Conservation (phyloP, 768 basidiomycete genomes). For the Tylopilus balloui region DNA sequence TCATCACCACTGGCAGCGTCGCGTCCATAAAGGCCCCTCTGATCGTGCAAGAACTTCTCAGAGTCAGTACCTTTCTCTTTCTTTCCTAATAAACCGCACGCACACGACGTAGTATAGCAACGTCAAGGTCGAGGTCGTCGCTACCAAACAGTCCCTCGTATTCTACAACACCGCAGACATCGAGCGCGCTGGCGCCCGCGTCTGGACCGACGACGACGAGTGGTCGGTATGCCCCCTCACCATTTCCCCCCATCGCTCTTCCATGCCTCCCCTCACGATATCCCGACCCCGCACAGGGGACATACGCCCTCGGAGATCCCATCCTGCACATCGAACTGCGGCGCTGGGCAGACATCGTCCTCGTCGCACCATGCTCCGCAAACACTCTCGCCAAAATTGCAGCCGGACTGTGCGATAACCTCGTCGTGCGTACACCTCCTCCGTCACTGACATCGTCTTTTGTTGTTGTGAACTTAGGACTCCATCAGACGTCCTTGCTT, state of each 20-base stretch:
- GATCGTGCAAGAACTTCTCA: constrained; percentile 73
- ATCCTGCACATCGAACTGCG: constrained; percentile 95
- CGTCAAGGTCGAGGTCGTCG: constrained; percentile 78
- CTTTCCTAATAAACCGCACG: not conserved
- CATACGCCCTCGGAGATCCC: constrained; percentile 78
- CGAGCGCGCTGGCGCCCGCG: constrained; percentile 46
- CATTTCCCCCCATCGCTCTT: not conserved
- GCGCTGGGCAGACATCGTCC: constrained; percentile 92
- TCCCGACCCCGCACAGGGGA: constrained; percentile 49
- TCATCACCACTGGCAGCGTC: constrained; percentile 92
- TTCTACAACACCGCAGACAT: constrained; percentile 67
- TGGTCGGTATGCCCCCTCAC: constrained; percentile 62
- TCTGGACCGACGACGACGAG: constrained; percentile 92
- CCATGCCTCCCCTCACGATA: no score
- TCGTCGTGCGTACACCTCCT: constrained; percentile 46
- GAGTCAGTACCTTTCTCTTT: constrained; percentile 42
- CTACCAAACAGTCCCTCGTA: constrained; percentile 70
- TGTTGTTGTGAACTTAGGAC: no score
- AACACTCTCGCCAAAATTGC: constrained; percentile 95
- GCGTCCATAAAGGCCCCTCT: constrained; percentile 92
- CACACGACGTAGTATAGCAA: constrained; percentile 53
- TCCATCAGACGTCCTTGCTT: constrained; percentile 67
- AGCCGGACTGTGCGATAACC: constrained; percentile 84
- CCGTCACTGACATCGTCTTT: no score
- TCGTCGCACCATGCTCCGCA: constrained; percentile 95